phyloP scores from a whole-genome alignment of 83 land plant species.

The Picea abies region DNA sequence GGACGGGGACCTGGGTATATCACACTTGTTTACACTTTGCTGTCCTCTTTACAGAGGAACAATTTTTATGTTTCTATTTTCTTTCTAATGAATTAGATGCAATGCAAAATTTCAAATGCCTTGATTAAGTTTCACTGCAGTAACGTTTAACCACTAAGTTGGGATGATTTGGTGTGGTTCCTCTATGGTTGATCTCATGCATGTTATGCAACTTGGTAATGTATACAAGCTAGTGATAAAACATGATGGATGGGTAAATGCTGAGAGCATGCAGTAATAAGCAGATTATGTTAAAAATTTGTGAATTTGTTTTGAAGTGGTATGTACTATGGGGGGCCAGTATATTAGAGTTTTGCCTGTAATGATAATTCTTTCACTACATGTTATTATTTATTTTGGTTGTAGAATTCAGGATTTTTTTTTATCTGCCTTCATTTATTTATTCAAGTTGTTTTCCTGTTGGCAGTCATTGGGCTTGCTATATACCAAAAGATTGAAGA shows the following conservation, averaged over 20 bases:
- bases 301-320: background rate
- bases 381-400: background rate
- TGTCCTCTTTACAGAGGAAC: too few relatives aligned
- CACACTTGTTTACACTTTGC: too few relatives aligned
- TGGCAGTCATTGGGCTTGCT: background rate
- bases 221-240: background rate
- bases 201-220: background rate
- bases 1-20: too few relatives aligned
- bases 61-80: too few relatives aligned
- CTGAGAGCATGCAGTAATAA: background rate
- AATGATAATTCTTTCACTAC: background rate
- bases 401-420: background rate
- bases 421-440: too few relatives aligned
- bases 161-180: too few relatives aligned
- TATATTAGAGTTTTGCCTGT: background rate
- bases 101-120: too few relatives aligned
- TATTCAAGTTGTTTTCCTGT: background rate
- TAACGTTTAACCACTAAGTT: too few relatives aligned
- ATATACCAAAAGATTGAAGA: background rate
- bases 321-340: background rate
- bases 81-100: too few relatives aligned
- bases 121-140: too few relatives aligned
- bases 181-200: too few relatives aligned
- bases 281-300: background rate
- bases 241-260: background rate